phyloP scores from a whole-genome alignment of 768 basidiomycete species.

The Agrocybe praecox region DNA sequence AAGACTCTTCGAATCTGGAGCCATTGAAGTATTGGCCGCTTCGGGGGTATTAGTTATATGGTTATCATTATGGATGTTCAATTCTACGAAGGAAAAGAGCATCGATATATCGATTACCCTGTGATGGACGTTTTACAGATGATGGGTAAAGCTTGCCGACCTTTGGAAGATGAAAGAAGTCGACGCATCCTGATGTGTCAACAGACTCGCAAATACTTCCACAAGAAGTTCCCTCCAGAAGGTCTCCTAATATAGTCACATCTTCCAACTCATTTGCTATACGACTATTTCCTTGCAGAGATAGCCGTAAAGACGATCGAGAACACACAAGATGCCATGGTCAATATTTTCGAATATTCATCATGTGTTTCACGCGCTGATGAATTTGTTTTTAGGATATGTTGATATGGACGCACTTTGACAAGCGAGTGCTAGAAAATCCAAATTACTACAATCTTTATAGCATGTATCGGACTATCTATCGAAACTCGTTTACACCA shows the following conservation, averaged over 20 bases:
- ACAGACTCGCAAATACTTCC: slow-evolving; percentile 97
- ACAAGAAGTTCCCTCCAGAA: slow-evolving; percentile 96
- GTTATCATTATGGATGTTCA: slow-evolving; percentile 99
- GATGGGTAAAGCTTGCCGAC: slow-evolving; percentile 98
- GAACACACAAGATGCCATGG: slow-evolving; percentile 98
- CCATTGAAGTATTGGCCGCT: slow-evolving; percentile 91
- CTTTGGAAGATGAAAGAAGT: slow-evolving; percentile 83
- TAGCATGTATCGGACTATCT: slow-evolving; percentile 96
- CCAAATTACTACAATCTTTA: slow-evolving; percentile 94
- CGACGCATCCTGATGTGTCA: slow-evolving; percentile 98
- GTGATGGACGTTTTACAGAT: slow-evolving; percentile 99
- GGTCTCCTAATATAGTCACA: slow-evolving; percentile 97
- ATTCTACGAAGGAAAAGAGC: slow-evolving; percentile 94
- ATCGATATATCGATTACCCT: slow-evolving; percentile 96
- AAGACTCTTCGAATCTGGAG: slow-evolving; percentile 89
- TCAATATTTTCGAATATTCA: slow-evolving; percentile 28
- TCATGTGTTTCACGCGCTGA: not conserved
- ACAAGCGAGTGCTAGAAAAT: slow-evolving; percentile 96
- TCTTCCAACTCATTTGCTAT: slow-evolving; percentile 84
- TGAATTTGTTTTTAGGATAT: slow-evolving; percentile 64
- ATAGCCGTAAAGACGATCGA: slow-evolving; percentile 99
- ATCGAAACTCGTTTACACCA: slow-evolving; percentile 94
- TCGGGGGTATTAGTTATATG: slow-evolving; percentile 94
- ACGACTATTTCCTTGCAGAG: slow-evolving; percentile 98
- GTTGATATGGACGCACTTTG: slow-evolving; percentile 98